Conservation (phyloP, 176 grass and related monocot genomes). For the Raddia guianensis region DNA sequence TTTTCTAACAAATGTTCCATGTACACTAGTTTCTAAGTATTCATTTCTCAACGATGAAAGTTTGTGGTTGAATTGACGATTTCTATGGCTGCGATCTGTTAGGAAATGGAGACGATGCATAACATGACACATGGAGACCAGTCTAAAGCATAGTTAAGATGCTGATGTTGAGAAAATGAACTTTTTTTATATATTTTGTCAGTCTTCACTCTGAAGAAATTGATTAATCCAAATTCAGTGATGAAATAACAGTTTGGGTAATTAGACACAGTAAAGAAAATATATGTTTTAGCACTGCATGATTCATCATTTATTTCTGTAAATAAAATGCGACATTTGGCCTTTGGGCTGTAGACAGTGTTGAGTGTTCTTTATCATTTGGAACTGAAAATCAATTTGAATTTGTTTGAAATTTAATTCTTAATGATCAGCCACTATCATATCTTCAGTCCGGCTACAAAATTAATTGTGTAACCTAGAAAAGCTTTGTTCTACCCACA, state of each 20-base stretch:
- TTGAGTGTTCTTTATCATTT: not conserved
- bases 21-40: not conserved
- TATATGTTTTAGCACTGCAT: not conserved
- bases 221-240: not conserved
- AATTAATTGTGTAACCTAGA: slow-evolving; percentile 1
- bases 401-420: not conserved
- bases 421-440: not conserved
- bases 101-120: slow-evolving; percentile 55
- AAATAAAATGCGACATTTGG: not conserved
- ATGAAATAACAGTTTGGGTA: not conserved
- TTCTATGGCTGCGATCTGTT: slow-evolving; percentile 49
- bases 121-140: slow-evolving; percentile 48
- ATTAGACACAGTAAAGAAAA: not conserved
- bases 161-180: slow-evolving; percentile 25
- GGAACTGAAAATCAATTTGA: not conserved
- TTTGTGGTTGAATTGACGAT: slow-evolving; percentile 41
- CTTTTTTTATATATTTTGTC: slow-evolving; percentile 29
- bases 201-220: not conserved
- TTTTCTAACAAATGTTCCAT: not conserved
- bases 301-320: not conserved
- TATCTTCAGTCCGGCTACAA: not conserved
- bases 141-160: slow-evolving; percentile 32
- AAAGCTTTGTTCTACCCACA: not conserved
- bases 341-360: not conserved
- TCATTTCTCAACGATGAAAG: slow-evolving; percentile 18